A percentile compares a stretch with the other conserved stretches of the same genome.
phyloP scores from a whole-genome alignment of 345 rosid species.

The Barbarea vulgaris region DNA sequence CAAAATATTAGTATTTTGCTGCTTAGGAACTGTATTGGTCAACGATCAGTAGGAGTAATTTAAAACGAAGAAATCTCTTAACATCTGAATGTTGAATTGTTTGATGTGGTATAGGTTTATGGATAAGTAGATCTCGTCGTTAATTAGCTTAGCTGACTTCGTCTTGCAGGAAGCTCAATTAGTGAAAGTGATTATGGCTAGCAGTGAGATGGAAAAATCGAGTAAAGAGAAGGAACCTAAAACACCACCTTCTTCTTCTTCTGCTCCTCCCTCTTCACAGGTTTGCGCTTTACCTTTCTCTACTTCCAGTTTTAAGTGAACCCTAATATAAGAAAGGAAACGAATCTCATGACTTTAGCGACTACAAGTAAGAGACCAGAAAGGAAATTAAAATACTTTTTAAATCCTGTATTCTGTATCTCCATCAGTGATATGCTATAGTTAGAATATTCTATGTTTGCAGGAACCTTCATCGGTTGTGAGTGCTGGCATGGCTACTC shows the following conservation, averaged over 20 bases:
- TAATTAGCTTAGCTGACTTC: constrained; percentile 20
- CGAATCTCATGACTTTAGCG: neutral
- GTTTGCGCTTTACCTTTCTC: constrained; percentile 40
- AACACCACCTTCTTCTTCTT: constrained; percentile 52
- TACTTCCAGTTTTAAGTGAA: neutral
- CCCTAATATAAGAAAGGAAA: neutral
- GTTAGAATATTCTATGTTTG: constrained; percentile 32
- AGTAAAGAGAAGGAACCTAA: constrained; percentile 74
- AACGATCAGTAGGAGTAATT: constrained; percentile 15
- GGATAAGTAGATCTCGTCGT: constrained; percentile 26
- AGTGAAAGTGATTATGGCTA: constrained; percentile 54
- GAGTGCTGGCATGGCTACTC: constrained; percentile 62
- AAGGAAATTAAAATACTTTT: constrained; percentile 6
- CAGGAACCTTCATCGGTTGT: constrained; percentile 76
- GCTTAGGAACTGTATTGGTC: constrained; percentile 25
- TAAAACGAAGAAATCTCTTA: neutral
- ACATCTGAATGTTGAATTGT: neutral
- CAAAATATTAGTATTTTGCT: constrained; percentile 1
- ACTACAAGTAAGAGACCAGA: neutral
- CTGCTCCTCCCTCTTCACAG: constrained; percentile 66
- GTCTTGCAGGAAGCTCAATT: constrained; percentile 52
- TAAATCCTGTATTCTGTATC: too few species aligned
- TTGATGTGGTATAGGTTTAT: too few species aligned
- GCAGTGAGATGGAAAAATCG: constrained; percentile 67
- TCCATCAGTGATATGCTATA: neutral